Percentiles rank a stretch among this genome's conserved stretches.
Evolutionary conservation across 495 filamentous ascomycete genomes (phyloP).

Genomic region (Xylaria sp.): DNA sequence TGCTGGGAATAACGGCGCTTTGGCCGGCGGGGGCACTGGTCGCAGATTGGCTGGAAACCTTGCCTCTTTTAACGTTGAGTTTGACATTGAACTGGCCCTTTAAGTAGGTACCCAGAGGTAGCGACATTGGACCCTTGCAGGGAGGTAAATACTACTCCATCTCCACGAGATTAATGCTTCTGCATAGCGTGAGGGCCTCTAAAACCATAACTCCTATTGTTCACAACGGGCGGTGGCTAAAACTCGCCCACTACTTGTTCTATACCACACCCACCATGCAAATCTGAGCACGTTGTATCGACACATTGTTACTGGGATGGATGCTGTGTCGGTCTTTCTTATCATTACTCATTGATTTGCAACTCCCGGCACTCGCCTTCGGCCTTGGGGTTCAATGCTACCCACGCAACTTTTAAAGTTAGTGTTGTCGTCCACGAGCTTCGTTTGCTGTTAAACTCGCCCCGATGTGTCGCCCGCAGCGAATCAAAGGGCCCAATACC

Average conservation of each 20-base stretch:
- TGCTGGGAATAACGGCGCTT: background rate
- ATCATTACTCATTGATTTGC: background rate
- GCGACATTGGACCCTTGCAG: background rate
- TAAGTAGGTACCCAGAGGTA: background rate
- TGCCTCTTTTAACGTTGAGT: background rate
- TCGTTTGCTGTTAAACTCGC: background rate
- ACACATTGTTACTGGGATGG: background rate
- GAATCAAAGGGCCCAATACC: background rate
- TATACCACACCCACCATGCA: too few species aligned
- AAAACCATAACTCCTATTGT: too few species aligned
- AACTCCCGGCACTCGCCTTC: background rate
- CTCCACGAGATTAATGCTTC: background rate
- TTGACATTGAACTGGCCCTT: background rate
- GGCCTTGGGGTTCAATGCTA: background rate
- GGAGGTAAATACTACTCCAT: background rate
- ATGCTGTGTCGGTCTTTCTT: background rate
- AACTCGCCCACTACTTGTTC: background rate
- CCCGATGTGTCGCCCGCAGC: background rate
- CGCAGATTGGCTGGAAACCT: conserved; percentile 12
- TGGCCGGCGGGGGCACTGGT: background rate
- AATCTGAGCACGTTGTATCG: background rate
- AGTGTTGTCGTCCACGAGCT: background rate
- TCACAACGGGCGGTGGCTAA: background rate
- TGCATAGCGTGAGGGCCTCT: too few species aligned
- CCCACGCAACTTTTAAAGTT: background rate